Conservation (phyloP, 441 rosid genomes). For the Pelargonium citronellum region DNA sequence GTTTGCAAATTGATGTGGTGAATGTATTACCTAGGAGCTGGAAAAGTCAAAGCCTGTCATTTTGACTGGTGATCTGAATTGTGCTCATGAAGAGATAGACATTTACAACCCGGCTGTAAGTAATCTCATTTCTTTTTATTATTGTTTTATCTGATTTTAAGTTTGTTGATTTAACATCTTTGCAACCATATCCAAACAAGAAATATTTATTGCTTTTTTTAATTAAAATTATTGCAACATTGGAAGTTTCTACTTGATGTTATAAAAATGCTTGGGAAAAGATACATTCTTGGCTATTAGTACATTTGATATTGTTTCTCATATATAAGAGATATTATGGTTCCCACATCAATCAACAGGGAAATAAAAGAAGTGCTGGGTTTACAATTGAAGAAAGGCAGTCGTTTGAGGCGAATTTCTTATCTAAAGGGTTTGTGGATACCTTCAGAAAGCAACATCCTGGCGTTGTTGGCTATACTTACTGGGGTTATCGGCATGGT, state of each 20-base stretch:
- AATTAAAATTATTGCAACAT: too few species aligned
- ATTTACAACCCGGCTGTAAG: constrained; percentile 77
- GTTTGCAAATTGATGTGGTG: neutral
- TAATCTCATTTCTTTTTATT: constrained; percentile 14
- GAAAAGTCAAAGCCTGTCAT: constrained; percentile 89
- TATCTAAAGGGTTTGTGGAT: constrained; percentile 77
- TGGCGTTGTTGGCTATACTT: constrained; percentile 76
- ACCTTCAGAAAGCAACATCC: constrained; percentile 86
- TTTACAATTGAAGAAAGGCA: constrained; percentile 86
- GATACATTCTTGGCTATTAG: neutral
- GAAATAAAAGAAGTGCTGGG: constrained; percentile 92
- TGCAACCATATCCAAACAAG: neutral
- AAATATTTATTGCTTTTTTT: too few species aligned
- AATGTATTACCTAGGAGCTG: constrained; percentile 51
- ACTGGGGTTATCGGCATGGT: constrained; percentile 91
- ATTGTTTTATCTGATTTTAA: neutral
- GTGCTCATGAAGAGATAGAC: constrained; percentile 95
- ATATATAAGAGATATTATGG: neutral
- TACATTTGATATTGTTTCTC: neutral
- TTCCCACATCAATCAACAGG: constrained; percentile 34
- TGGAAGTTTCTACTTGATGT: too few species aligned
- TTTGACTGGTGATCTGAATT: constrained; percentile 86
- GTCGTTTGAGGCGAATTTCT: constrained; percentile 68
- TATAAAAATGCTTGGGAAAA: too few species aligned
- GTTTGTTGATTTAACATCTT: neutral